Conservation (phyloP, 306 rosid genomes). For the Gleditsia sinensis region DNA sequence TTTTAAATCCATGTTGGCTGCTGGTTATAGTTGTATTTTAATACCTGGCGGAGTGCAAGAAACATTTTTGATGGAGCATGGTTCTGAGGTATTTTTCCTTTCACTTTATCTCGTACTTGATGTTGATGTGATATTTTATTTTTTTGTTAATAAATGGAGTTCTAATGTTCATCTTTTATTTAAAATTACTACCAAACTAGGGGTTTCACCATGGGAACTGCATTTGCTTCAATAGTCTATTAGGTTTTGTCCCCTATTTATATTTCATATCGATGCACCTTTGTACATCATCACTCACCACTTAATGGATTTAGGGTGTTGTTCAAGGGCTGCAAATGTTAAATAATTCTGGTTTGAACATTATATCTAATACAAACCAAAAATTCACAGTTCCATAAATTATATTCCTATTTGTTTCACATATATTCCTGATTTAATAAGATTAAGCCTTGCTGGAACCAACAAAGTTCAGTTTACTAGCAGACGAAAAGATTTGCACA, state of each 20-base stretch:
- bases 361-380: background rate
- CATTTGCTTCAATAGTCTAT: background rate
- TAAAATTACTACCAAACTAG: too few species aligned
- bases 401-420: background rate
- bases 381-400: background rate
- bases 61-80: slow-evolving; percentile 73
- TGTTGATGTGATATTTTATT: background rate
- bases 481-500: too few species aligned
- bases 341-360: too few species aligned
- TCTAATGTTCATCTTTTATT: too few species aligned
- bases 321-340: background rate
- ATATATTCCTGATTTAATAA: background rate
- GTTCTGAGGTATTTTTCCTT: slow-evolving; percentile 62
- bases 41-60: slow-evolving; percentile 99
- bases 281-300: background rate
- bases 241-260: background rate
- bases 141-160: slow-evolving; percentile 9
- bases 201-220: slow-evolving; percentile 5
- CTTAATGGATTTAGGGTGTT: background rate
- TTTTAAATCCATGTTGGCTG: slow-evolving; percentile 57
- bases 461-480: background rate
- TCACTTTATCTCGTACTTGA: slow-evolving; percentile 6
- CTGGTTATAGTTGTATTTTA: slow-evolving; percentile 84
- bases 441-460: background rate
- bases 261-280: background rate